A percentile compares a stretch with the other conserved stretches of the same genome.
These are phyloP conservation scores for Anisodus acutangulus DNA, from an alignment of 257 asterid genomes.

Conservation along the genomic window DNA sequence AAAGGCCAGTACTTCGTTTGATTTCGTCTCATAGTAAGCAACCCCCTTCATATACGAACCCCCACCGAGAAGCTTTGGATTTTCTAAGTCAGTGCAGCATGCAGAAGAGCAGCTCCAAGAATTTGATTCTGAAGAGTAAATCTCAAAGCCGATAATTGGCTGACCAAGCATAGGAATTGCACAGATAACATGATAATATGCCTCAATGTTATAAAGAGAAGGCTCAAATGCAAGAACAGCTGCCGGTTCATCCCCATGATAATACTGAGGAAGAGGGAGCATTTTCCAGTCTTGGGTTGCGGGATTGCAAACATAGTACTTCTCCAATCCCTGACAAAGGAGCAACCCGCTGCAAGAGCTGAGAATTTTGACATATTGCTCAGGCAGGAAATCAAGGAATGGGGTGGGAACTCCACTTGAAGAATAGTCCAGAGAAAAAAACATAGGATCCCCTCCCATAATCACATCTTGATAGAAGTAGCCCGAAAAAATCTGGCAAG, in stretches of 20 bases:
- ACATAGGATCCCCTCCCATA: not conserved
- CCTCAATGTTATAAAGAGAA: constrained; percentile 38
- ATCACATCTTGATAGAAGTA: constrained; percentile 37
- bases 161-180: constrained; percentile 38
- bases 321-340: constrained; percentile 38
- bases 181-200: constrained; percentile 42
- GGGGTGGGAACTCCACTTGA: constrained; percentile 51
- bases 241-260: constrained; percentile 41
- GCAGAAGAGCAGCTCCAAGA: constrained; percentile 40
- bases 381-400: constrained; percentile 39
- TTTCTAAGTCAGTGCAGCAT: constrained; percentile 31
- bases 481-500: constrained; percentile 47
- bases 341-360: constrained; percentile 54
- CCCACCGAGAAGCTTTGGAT: constrained; percentile 13
- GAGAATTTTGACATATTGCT: not conserved
- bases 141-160: constrained; percentile 40
- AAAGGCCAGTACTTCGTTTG: constrained; percentile 44
- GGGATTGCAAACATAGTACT: constrained; percentile 58
- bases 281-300: constrained; percentile 41
- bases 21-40: constrained; percentile 47
- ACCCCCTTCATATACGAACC: constrained; percentile 53
- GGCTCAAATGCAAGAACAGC: constrained; percentile 55
- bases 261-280: constrained; percentile 42
- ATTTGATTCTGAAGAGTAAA: constrained; percentile 42
- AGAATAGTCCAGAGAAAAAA: constrained; percentile 32